Conservation (phyloP, 805 yeast genomes). For the Yarrowia phangngaensis region DNA sequence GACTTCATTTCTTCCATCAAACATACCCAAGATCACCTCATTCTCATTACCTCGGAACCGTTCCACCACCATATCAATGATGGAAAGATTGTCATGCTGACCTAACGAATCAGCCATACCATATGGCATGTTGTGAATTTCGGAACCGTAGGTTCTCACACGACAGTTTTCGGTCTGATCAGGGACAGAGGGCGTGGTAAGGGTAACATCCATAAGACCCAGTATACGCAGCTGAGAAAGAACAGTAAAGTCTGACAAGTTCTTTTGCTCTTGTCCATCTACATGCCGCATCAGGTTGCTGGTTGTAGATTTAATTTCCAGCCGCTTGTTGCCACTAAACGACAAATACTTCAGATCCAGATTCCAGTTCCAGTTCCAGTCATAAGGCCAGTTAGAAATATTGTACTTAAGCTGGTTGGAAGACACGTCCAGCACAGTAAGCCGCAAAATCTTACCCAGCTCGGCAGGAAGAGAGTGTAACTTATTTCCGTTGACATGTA, state of each 20-base stretch:
- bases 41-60: slow-evolving; percentile 80
- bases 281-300: slow-evolving; percentile 43
- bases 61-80: slow-evolving; percentile 82
- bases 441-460: slow-evolving; percentile 58
- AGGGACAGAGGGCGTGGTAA: slow-evolving; percentile 82
- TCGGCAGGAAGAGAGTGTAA: slow-evolving; percentile 87
- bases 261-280: slow-evolving; percentile 31
- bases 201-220: slow-evolving; percentile 92
- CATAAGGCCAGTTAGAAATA: slow-evolving; percentile 90
- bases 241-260: slow-evolving; percentile 62
- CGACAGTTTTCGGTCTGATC: slow-evolving; percentile 81
- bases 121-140: slow-evolving; percentile 67
- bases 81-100: slow-evolving; percentile 53
- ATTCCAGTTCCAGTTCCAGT: slow-evolving; percentile 96
- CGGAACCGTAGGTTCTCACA: slow-evolving; percentile 85
- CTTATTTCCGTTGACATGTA: slow-evolving; percentile 78
- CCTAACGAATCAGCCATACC: slow-evolving; percentile 93
- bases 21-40: slow-evolving; percentile 74
- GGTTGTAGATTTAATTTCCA: slow-evolving; percentile 71
- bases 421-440: slow-evolving; percentile 81
- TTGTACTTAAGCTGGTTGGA: slow-evolving; percentile 87
- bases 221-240: slow-evolving; percentile 66
- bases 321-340: slow-evolving; percentile 86
- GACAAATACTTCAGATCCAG: slow-evolving; percentile 70
- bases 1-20: slow-evolving; percentile 68